A percentile compares a stretch with the other conserved stretches of the same genome.
Conservation (phyloP, 2,329 filamentous ascomycete species). For the Colletotrichum navitas region DNA sequence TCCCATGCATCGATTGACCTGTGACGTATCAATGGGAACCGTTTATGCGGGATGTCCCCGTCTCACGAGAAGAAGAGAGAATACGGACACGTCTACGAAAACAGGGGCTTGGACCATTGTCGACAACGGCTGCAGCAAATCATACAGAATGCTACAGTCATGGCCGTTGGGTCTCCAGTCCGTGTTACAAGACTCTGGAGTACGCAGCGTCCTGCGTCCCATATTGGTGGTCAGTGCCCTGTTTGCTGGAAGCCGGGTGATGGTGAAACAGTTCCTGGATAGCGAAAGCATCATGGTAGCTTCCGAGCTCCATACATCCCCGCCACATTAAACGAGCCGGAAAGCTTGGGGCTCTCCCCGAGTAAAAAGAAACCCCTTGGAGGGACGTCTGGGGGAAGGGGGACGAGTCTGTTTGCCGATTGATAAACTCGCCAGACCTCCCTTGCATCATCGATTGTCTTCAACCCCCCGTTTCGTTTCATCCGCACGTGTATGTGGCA, state of each 20-base stretch:
- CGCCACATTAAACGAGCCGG: conserved; percentile 13
- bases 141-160: background rate
- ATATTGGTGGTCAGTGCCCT: conserved; percentile 14
- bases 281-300: conserved; percentile 29
- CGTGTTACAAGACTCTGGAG: background rate
- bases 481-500: background rate
- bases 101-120: background rate
- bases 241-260: conserved; percentile 16
- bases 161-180: background rate
- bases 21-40: no score
- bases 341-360: conserved; percentile 23
- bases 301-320: conserved; percentile 6
- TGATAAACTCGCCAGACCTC: conserved; percentile 29
- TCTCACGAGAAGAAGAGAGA: background rate
- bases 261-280: conserved; percentile 31
- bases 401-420: background rate
- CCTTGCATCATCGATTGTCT: background rate
- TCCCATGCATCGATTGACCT: background rate
- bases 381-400: conserved; percentile 5
- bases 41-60: conserved; percentile 1
- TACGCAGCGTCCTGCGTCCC: conserved; percentile 9
- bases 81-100: conserved; percentile 1
- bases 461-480: conserved; percentile 1
- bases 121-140: background rate
- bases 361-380: background rate